Evolutionary conservation across 352 stramenopile genomes (phyloP), one percentile per base, ranked within the genome.

Genomic region (Pythium periplocum): DNA sequence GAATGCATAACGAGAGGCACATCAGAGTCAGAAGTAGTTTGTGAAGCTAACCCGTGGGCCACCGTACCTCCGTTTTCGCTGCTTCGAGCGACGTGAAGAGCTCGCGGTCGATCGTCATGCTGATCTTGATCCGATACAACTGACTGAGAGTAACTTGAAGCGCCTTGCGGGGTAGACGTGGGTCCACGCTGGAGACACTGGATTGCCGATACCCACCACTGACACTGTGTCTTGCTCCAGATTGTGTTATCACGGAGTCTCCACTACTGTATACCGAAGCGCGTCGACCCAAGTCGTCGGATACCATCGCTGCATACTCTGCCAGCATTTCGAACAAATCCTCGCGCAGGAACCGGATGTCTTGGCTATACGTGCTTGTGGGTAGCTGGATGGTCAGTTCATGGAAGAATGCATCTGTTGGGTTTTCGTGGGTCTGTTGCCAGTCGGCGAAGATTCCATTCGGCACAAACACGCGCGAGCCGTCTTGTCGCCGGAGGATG

Each of bases 361-460:
- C 50, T 45, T 76, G 54, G 12, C 75, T 53, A 1, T 72, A 51
- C 31, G 75, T 89, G n/a, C 50, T 39, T 8, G 66, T 55, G 35
- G 78, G 57, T 26, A 88, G 6, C 1, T 61, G 53, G 3, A 93
- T 61, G 42, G 73, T 55, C 6, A 90, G 47, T 6, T 80, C 61
- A 51, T 90, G 69, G 4, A 68, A 69, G 33, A 83, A 77, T 2
- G 69, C 60, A n/a, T 87, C 77, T 4, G 66, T 45, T 1, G 71
- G 59, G 34, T 66, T 83, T 26, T 71, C 72, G 40, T 69, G 90
- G n/a, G 74, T 86, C 60, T 92, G 83, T 35, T 81, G 64, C 41
- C 64, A 80, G 55, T 87, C 78, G 41, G 81, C 73, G 47, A 94
- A 90, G 17, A 92, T 69, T 17, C 83, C 77, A 46, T 94, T 94